Conservation (phyloP, 2,329 filamentous ascomycete genomes). For the Lasiodiplodia hormozganensis region DNA sequence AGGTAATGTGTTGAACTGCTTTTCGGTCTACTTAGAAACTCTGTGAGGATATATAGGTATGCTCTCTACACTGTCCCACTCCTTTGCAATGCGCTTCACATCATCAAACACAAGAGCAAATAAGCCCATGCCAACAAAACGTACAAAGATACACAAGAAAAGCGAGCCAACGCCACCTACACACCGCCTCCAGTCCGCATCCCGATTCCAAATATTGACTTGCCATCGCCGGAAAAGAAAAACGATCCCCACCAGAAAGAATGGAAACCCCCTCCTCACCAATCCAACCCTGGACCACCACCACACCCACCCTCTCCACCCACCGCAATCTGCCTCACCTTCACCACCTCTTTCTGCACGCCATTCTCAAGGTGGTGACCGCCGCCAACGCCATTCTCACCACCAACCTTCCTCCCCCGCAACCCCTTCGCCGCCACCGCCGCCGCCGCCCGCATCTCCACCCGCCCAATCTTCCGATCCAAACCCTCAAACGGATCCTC, state of each 20-base stretch:
- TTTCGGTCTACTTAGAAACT: neutral
- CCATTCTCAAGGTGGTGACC: constrained; percentile 51
- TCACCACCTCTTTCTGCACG: constrained; percentile 49
- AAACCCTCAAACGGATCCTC: constrained; percentile 62
- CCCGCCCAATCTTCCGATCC: constrained; percentile 61
- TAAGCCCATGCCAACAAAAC: too few species aligned
- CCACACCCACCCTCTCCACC: constrained; percentile 52
- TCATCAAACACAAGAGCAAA: neutral
- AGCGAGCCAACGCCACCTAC: too few species aligned
- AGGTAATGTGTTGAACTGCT: too few species aligned
- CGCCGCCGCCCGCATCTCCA: constrained; percentile 55
- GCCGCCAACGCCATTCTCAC: too few species aligned
- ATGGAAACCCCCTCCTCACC: constrained; percentile 41
- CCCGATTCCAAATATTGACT: too few species aligned
- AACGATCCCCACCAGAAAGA: too few species aligned
- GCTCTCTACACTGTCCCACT: neutral
- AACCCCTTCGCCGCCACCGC: constrained; percentile 54
- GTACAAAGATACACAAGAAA: too few species aligned
- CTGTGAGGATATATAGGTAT: neutral
- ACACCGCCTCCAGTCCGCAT: too few species aligned
- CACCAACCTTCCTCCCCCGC: constrained; percentile 31
- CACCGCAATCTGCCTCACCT: constrained; percentile 53
- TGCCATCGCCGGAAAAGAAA: too few species aligned
- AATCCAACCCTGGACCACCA: constrained; percentile 49
- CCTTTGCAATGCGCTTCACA: neutral